Evolutionary conservation across 192 early-diverging fungal species (phyloP), one percentile per base, ranked within the genome.

Genomic region (Gryganskiella cystojenkinii): DNA sequence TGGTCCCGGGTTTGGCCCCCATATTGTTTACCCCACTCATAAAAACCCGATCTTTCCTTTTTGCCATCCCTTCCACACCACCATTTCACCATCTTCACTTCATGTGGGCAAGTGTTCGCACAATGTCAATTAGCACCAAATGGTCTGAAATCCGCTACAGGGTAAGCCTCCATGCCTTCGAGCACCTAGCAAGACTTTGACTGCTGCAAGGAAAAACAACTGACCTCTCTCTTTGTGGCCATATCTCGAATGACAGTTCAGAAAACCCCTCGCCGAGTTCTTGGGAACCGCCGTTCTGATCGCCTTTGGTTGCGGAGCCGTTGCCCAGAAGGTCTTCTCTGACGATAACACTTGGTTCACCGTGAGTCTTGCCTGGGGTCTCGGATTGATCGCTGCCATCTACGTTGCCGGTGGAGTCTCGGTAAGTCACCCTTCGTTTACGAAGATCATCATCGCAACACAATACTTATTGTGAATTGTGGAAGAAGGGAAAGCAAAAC

Each of bases 181-280:
- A 52, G 50, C 9, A 14, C 30, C 50, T 22, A 52, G 50, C 13
- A 22, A 52, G 50, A 27, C 0, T 55, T 55, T 19, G 17, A 34
- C 17, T 15, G 17, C 31, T 55, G 31, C 53, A 55, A 55, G 33
- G 33, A 55, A 35, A 30, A 55, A 27, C 33, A 33, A n/a, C 25
- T 55, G 30, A 55, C 53, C 25, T 20, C 53, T 28, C 30, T 30
- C 53, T 33, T 55, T 55, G 53, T 6, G 28, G 53, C 17, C 13
- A 20, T 50, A 20, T 58, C 37, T 7, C 30, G 1, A 59, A 55
- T 46, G 27, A 22, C 56, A 28, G 61, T 47, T 73, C 57, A 84
- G 87, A 40, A 88, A 92, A 63, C 88, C 85, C 43, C 55, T 91
- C 25, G 90, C 90, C 45, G 91, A 92, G 82, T 90, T 90, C 65